Conservation (phyloP, 371 early-diverging fungal genomes). For the Zopfochytrium polystomum region DNA sequence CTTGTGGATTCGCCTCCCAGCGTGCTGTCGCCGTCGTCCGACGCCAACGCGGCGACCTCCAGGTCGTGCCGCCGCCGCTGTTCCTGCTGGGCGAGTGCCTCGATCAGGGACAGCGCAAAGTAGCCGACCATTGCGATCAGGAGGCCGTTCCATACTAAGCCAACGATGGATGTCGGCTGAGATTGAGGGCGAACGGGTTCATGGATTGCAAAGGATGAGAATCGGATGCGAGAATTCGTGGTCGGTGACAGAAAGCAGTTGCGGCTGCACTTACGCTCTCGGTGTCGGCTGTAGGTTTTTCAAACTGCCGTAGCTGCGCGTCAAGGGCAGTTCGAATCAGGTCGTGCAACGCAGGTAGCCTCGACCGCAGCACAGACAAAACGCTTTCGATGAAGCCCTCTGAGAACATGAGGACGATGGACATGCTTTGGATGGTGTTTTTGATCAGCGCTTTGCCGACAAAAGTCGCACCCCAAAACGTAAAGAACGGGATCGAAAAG, state of each 20-base stretch:
- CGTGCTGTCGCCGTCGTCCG: no score
- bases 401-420: slow-evolving; percentile 59
- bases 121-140: slow-evolving; percentile 76
- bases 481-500: slow-evolving; percentile 80
- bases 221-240: neutral
- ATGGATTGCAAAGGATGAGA: neutral
- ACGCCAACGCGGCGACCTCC: no score
- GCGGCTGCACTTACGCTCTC: neutral
- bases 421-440: slow-evolving; percentile 65
- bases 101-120: slow-evolving; percentile 76
- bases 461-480: slow-evolving; percentile 91
- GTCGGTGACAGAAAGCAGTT: neutral
- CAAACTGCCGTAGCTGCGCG: slow-evolving; percentile 37
- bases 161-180: slow-evolving; percentile 26
- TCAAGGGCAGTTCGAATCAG: slow-evolving; percentile 36
- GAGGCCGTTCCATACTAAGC: slow-evolving; percentile 72
- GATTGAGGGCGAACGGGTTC: neutral
- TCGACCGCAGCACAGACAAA: slow-evolving; percentile 46
- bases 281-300: slow-evolving; percentile 8
- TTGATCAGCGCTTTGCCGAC: slow-evolving; percentile 88
- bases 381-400: slow-evolving; percentile 59
- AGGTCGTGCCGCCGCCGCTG: slow-evolving; percentile 18
- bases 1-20: no score
- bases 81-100: slow-evolving; percentile 64
- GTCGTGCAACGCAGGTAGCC: slow-evolving; percentile 45